phyloP scores from a whole-genome alignment of 148 eudicot species.

The Cornus controversa region DNA sequence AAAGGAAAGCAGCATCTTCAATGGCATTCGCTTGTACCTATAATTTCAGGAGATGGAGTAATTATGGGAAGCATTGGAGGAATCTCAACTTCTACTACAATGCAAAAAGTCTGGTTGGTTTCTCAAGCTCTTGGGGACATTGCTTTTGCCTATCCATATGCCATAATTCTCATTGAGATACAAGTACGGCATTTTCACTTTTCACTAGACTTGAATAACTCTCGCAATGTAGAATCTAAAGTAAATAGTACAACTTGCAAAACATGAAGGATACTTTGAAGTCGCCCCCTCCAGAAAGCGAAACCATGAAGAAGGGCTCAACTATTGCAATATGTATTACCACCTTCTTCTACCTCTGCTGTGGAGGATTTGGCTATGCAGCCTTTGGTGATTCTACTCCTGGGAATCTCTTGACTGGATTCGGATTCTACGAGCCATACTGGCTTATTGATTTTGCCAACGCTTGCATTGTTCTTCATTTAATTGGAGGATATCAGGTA shows the following conservation, averaged over 20 bases:
- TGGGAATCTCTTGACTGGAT: slow-evolving; percentile 52
- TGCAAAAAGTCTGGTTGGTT: slow-evolving; percentile 51
- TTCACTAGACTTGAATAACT: background rate
- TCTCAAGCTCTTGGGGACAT: slow-evolving; percentile 67
- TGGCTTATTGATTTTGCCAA: slow-evolving; percentile 55
- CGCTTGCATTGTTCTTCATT: slow-evolving; percentile 52
- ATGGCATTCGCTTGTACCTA: background rate
- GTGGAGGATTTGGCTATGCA: slow-evolving; percentile 59
- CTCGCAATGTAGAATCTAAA: too few relatives aligned
- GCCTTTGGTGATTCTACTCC: slow-evolving; percentile 52
- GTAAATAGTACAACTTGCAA: background rate
- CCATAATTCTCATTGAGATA: slow-evolving; percentile 57
- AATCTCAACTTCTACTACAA: slow-evolving; percentile 29
- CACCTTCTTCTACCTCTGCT: slow-evolving; percentile 49
- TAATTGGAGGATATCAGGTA: slow-evolving; percentile 60
- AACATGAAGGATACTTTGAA: slow-evolving; percentile 50
- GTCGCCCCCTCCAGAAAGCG: slow-evolving; percentile 42
- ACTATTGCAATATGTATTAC: slow-evolving; percentile 29
- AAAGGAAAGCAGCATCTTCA: background rate
- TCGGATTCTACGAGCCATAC: slow-evolving; percentile 49
- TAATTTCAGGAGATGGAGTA: slow-evolving; percentile 48
- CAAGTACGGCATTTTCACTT: slow-evolving; percentile 31
- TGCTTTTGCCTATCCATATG: slow-evolving; percentile 64
- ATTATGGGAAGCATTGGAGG: slow-evolving; percentile 50
- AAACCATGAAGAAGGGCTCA: slow-evolving; percentile 54